These are phyloP conservation scores for Melampsora occidentalis DNA, from an alignment of 1,284 basidiomycete genomes.

Conservation along the genomic window DNA sequence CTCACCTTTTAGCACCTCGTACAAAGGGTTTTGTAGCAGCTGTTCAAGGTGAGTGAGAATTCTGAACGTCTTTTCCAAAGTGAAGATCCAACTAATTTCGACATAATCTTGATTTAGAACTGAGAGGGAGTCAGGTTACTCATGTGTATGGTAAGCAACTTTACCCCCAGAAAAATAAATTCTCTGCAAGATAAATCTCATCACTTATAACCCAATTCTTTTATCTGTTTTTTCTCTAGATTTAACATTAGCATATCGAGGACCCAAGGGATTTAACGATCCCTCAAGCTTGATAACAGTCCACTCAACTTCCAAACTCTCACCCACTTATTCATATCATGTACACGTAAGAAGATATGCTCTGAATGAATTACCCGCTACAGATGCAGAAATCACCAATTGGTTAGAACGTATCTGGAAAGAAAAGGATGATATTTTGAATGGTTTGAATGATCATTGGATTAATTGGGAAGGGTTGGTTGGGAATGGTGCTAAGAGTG, in stretches of 20 bases:
- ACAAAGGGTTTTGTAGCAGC: slow-evolving; percentile 42
- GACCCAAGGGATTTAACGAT: slow-evolving; percentile 10
- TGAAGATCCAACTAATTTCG: neutral
- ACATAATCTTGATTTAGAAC: neutral
- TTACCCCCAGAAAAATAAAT: neutral
- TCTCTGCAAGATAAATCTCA: neutral
- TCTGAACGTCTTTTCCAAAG: neutral
- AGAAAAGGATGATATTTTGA: slow-evolving; percentile 37
- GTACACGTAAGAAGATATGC: slow-evolving; percentile 30
- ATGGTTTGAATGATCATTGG: slow-evolving; percentile 34
- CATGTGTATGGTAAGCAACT: slow-evolving; percentile 37
- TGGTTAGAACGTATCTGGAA: slow-evolving; percentile 29
- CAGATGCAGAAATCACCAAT: slow-evolving; percentile 7
- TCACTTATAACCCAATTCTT: neutral
- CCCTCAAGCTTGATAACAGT: slow-evolving; percentile 33
- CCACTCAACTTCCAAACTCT: neutral
- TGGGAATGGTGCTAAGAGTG: slow-evolving; percentile 11
- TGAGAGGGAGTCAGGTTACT: slow-evolving; percentile 33
- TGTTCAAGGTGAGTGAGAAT: slow-evolving; percentile 17
- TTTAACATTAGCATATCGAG: slow-evolving; percentile 29
- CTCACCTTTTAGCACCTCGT: slow-evolving; percentile 14
- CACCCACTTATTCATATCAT: slow-evolving; percentile 19
- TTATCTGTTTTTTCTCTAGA: slow-evolving; percentile 2
- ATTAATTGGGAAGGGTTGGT: slow-evolving; percentile 27
- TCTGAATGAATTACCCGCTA: slow-evolving; percentile 3